Percentiles rank a stretch among this genome's conserved stretches.
These are phyloP conservation scores for Colletotrichum eremochloae DNA, from an alignment of 2,329 filamentous ascomycete species.

Conservation along the genomic window DNA sequence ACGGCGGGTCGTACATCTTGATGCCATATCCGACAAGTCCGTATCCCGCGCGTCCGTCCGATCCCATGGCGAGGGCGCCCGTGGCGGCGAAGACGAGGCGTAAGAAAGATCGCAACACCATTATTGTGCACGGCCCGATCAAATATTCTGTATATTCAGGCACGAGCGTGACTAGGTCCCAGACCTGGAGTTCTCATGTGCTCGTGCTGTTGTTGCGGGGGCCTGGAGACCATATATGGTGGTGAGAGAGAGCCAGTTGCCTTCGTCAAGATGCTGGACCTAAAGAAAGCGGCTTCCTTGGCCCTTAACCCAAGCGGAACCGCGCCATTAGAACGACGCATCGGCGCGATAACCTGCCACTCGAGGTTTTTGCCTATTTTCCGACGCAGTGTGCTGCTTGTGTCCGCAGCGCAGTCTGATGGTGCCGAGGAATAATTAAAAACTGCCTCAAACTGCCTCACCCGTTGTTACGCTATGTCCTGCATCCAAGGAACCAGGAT, in stretches of 20 bases:
- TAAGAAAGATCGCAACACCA: neutral
- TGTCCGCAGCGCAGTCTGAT: no score
- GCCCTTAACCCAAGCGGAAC: neutral
- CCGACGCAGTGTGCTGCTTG: neutral
- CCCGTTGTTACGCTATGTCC: neutral
- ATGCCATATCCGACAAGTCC: conserved; percentile 33
- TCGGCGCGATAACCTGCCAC: no score
- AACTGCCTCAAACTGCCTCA: conserved; percentile 4
- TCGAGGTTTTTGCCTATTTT: neutral
- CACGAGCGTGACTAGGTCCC: no score
- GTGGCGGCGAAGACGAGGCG: neutral
- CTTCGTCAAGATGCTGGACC: neutral
- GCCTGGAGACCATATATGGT: neutral
- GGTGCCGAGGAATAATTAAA: neutral
- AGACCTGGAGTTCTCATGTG: neutral
- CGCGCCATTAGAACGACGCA: no score
- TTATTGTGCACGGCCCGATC: neutral
- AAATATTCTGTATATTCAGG: neutral
- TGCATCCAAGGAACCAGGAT: neutral
- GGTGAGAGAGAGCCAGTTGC: neutral
- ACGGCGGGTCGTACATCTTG: conserved; percentile 43
- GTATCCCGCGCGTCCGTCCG: neutral
- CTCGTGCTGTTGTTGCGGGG: neutral
- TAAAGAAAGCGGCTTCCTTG: no score
- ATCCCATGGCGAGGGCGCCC: neutral